These are phyloP conservation scores for Oemleria cerasiformis DNA, from an alignment of 306 rosid genomes.

Conservation along the genomic window DNA sequence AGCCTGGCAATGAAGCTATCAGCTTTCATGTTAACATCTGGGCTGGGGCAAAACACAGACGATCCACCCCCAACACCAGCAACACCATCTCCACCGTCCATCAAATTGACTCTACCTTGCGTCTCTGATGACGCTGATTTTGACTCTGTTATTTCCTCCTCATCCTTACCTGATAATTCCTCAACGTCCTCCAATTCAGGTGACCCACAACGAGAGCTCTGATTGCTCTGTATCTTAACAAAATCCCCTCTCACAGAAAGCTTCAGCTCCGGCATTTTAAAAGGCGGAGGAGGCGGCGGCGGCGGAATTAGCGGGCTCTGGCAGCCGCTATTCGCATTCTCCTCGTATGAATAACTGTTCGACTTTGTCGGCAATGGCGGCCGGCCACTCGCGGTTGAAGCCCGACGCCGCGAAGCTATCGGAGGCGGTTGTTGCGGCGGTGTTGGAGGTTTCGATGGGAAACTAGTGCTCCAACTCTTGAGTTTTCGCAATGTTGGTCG, in stretches of 20 bases:
- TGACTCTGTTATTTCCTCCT: background rate
- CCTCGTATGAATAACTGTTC: slow-evolving; percentile 19
- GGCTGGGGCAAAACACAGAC: slow-evolving; percentile 74
- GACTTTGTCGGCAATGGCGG: slow-evolving; percentile 67
- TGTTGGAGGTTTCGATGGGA: slow-evolving; percentile 20
- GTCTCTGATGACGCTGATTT: slow-evolving; percentile 4
- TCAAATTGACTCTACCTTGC: background rate
- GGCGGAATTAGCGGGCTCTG: slow-evolving; percentile 55
- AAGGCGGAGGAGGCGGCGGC: slow-evolving; percentile 62
- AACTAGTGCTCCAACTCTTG: slow-evolving; percentile 16
- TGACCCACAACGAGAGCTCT: slow-evolving; percentile 61
- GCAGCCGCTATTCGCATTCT: slow-evolving; percentile 27
- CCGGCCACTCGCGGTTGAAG: slow-evolving; percentile 12
- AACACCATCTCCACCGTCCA: slow-evolving; percentile 28
- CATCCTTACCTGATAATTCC: slow-evolving; percentile 6
- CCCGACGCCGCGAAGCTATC: slow-evolving; percentile 11
- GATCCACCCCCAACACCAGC: background rate
- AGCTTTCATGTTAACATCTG: slow-evolving; percentile 67
- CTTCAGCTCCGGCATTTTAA: slow-evolving; percentile 47
- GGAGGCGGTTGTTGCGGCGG: slow-evolving; percentile 31
- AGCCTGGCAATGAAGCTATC: slow-evolving; percentile 51
- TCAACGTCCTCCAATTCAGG: slow-evolving; percentile 51
- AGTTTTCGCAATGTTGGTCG: slow-evolving; percentile 32
- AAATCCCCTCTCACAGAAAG: slow-evolving; percentile 48
- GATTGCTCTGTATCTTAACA: slow-evolving; percentile 50